phyloP scores from a whole-genome alignment of 2,329 filamentous ascomycete species.

The Penicillium griseofulvum region DNA sequence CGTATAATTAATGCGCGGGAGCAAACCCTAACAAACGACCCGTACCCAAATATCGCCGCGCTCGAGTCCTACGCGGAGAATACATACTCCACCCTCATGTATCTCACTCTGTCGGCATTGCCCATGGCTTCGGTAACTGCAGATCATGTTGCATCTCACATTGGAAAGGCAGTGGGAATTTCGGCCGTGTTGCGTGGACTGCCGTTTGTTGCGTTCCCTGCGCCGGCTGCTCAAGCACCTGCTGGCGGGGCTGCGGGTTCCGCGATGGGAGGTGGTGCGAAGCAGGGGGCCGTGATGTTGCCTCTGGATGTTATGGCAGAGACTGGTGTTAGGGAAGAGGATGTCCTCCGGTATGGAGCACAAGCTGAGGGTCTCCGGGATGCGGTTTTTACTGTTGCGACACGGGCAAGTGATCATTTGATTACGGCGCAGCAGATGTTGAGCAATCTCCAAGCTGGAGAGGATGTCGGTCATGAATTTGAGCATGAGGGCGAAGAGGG shows the following conservation, averaged over 20 bases:
- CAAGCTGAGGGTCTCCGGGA: conserved; percentile 79
- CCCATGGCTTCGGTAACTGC: conserved; percentile 78
- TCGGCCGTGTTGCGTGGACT: conserved; percentile 81
- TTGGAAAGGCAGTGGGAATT: conserved; percentile 92
- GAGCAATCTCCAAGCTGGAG: conserved; percentile 69
- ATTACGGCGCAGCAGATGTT: conserved; percentile 94
- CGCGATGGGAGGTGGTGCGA: conserved; percentile 35
- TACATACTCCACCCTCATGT: conserved; percentile 90
- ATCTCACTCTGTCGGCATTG: conserved; percentile 76
- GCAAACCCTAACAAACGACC: conserved; percentile 77
- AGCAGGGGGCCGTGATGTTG: conserved; percentile 69
- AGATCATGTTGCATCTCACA: conserved; percentile 90
- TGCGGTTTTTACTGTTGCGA: conserved; percentile 88
- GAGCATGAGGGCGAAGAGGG: conserved; percentile 81
- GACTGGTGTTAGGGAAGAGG: conserved; percentile 76
- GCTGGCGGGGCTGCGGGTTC: conserved; percentile 45
- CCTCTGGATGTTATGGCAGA: conserved; percentile 89
- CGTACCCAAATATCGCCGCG: conserved; percentile 69
- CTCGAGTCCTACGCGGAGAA: conserved; percentile 90
- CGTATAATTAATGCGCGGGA: conserved; percentile 79
- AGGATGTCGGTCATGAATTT: conserved; percentile 78
- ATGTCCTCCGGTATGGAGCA: conserved; percentile 77
- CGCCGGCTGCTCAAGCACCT: conserved; percentile 57
- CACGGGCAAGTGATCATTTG: conserved; percentile 89
- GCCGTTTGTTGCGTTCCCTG: conserved; percentile 79